These are phyloP conservation scores for Ceratobasidium sp. DNA, from an alignment of 1,284 basidiomycete species.

Conservation along the genomic window DNA sequence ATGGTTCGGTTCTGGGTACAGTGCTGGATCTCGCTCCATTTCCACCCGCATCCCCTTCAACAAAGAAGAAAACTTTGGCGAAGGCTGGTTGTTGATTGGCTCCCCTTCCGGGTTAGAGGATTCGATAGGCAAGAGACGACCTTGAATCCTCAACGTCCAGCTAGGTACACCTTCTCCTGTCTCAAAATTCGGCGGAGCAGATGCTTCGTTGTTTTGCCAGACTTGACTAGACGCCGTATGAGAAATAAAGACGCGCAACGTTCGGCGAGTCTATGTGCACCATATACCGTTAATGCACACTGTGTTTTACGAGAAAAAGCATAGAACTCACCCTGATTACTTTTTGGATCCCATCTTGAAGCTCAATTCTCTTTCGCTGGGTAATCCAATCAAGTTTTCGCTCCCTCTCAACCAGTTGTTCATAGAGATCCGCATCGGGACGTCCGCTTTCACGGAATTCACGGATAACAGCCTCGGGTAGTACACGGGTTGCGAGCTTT, in stretches of 20 bases:
- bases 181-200: slow-evolving; percentile 63
- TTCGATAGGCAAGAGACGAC: slow-evolving; percentile 76
- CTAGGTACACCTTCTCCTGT: slow-evolving; percentile 86
- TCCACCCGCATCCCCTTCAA: slow-evolving; percentile 90
- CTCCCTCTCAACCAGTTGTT: slow-evolving; percentile 88
- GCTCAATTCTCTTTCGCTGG: slow-evolving; percentile 88
- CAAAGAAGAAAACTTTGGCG: slow-evolving; percentile 87
- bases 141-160: slow-evolving; percentile 91
- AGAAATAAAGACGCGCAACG: slow-evolving; percentile 87
- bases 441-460: slow-evolving; percentile 16
- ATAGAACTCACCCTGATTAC: slow-evolving; percentile 57
- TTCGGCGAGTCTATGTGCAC: slow-evolving; percentile 83
- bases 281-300: slow-evolving; percentile 15
- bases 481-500: slow-evolving; percentile 35
- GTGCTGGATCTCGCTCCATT: slow-evolving; percentile 83
- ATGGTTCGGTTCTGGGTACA: slow-evolving; percentile 86
- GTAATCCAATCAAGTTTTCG: slow-evolving; percentile 96
- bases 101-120: background rate
- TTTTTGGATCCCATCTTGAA: slow-evolving; percentile 79
- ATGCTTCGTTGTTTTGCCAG: slow-evolving; percentile 72
- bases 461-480: slow-evolving; percentile 34
- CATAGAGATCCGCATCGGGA: slow-evolving; percentile 88
- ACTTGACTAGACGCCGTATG: slow-evolving; percentile 89
- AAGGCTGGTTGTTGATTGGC: slow-evolving; percentile 66
- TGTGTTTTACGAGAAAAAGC: background rate